Conservation (phyloP, 495 filamentous ascomycete species). For the Xanthoparmelia taractica region DNA sequence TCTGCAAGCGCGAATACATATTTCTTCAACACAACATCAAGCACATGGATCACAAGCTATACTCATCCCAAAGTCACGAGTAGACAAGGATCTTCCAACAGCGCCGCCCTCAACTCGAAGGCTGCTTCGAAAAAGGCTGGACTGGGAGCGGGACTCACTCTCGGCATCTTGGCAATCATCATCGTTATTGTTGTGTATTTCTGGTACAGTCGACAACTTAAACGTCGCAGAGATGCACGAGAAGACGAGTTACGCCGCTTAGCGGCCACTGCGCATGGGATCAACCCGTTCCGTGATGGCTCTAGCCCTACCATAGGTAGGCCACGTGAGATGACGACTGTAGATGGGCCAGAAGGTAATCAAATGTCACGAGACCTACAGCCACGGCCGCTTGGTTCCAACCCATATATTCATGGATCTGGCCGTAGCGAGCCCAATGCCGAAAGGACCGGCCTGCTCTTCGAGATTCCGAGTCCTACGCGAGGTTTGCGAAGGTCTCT, state of each 20-base stretch:
- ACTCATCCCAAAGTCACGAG: conserved; percentile 41
- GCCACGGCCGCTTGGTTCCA: background rate
- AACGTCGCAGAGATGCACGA: conserved; percentile 37
- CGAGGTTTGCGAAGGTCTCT: conserved; percentile 43
- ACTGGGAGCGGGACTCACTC: conserved; percentile 66
- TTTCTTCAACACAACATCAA: conserved; percentile 74
- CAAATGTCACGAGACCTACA: background rate
- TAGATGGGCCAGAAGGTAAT: conserved; percentile 8
- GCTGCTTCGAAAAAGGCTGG: conserved; percentile 49
- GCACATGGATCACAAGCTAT: conserved; percentile 63
- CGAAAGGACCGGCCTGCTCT: conserved; percentile 49
- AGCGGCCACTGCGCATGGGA: conserved; percentile 42
- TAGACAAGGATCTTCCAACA: conserved; percentile 1
- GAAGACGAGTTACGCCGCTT: conserved; percentile 49
- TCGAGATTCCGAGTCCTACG: conserved; percentile 49
- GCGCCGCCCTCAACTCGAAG: conserved; percentile 21
- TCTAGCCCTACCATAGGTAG: conserved; percentile 22
- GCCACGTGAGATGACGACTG: conserved; percentile 27
- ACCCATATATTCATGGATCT: conserved; percentile 19
- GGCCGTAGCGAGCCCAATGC: conserved; percentile 31
- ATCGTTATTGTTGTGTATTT: conserved; percentile 45
- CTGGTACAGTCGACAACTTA: conserved; percentile 50
- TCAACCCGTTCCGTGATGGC: conserved; percentile 27
- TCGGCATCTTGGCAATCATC: conserved; percentile 53
- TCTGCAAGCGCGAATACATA: conserved; percentile 42